Evolutionary conservation across 108 stramenopile genomes (phyloP).

Genomic region (Cafeteria roenbergensis): DNA sequence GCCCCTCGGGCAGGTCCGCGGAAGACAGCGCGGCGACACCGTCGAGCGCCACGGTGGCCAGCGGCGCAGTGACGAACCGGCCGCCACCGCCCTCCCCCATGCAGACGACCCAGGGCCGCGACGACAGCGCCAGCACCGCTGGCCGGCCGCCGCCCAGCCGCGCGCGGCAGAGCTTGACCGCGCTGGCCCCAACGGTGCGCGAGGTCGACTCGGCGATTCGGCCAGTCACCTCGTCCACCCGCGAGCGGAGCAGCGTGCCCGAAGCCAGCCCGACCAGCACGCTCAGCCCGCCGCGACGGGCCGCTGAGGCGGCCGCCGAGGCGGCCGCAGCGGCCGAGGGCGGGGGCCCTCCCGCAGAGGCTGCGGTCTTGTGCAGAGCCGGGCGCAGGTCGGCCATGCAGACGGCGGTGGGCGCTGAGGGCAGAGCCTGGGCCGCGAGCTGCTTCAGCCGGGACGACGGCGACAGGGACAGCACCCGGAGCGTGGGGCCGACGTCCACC

Average conservation of each 20-base stretch:
- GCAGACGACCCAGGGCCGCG: constrained; percentile 79
- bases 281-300: constrained; percentile 43
- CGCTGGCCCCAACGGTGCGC: constrained; percentile 74
- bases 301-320: too few relatives aligned
- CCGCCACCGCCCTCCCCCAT: constrained; percentile 21
- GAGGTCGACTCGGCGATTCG: constrained; percentile 68
- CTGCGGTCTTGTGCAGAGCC: too few relatives aligned
- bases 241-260: constrained; percentile 65
- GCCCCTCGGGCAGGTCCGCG: constrained; percentile 73
- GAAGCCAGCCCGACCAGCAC: constrained; percentile 73
- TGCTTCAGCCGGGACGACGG: constrained; percentile 42
- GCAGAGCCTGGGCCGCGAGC: constrained; percentile 44
- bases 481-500: constrained; percentile 72
- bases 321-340: too few relatives aligned
- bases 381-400: constrained; percentile 37
- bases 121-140: constrained; percentile 69
- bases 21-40: constrained; percentile 74
- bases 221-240: constrained; percentile 72
- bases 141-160: constrained; percentile 47
- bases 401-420: constrained; percentile 47
- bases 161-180: constrained; percentile 71
- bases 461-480: constrained; percentile 70
- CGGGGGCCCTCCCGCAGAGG: too few relatives aligned
- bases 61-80: constrained; percentile 55
- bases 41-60: constrained; percentile 77